These are phyloP conservation scores for Ilex aquifolium DNA, from an alignment of 257 asterid genomes.

Conservation along the genomic window DNA sequence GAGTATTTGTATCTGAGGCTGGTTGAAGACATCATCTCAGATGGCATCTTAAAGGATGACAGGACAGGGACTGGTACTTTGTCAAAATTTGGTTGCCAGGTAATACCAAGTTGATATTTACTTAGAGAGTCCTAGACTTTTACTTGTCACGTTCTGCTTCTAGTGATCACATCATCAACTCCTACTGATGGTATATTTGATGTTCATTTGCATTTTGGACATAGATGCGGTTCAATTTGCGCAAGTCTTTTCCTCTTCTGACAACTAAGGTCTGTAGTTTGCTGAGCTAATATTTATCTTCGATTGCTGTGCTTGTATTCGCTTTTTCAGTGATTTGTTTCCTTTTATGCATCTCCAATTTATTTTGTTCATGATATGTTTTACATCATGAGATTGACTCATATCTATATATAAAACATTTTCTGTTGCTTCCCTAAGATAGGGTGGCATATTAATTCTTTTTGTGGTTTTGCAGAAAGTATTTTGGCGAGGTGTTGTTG, in stretches of 20 bases:
- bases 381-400: too few relatives aligned
- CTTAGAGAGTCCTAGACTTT: slow-evolving; percentile 1
- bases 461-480: slow-evolving; percentile 45
- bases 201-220: slow-evolving; percentile 8
- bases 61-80: slow-evolving; percentile 89
- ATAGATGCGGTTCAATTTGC: slow-evolving; percentile 89
- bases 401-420: too few relatives aligned
- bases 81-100: slow-evolving; percentile 97
- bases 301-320: slow-evolving; percentile 3
- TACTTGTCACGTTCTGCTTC: neutral
- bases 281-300: neutral
- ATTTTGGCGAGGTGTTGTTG: slow-evolving; percentile 94
- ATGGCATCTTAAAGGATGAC: slow-evolving; percentile 76
- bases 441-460: too few relatives aligned
- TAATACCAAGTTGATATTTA: slow-evolving; percentile 12
- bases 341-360: too few relatives aligned
- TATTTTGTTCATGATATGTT: too few relatives aligned
- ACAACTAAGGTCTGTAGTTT: slow-evolving; percentile 63
- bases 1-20: slow-evolving; percentile 15
- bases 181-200: too few relatives aligned
- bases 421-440: too few relatives aligned
- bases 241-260: slow-evolving; percentile 83
- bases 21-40: slow-evolving; percentile 73
- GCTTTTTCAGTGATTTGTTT: neutral
- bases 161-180: too few relatives aligned